phyloP scores from a whole-genome alignment of 805 yeast species.

The Schwanniomyces pseudopolymorphus region DNA sequence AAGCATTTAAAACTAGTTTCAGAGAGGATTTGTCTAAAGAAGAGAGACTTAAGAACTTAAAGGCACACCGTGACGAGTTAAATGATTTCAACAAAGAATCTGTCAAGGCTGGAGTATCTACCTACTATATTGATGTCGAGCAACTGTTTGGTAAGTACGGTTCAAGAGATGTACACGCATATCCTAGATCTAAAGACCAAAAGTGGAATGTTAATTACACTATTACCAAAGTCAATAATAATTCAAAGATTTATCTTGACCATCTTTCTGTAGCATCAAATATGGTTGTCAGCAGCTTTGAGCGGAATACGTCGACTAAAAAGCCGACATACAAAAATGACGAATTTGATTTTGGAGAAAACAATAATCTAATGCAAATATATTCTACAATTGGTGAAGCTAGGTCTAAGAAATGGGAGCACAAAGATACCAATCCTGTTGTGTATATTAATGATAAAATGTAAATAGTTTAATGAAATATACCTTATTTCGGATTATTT shows the following conservation, averaged over 20 bases:
- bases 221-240: conserved; percentile 12
- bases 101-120: conserved; percentile 16
- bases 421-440: conserved; percentile 20
- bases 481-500: not conserved
- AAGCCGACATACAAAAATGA: not conserved
- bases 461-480: not conserved
- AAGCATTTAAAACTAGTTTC: conserved; percentile 31
- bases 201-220: conserved; percentile 22
- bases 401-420: conserved; percentile 24
- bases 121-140: conserved; percentile 21
- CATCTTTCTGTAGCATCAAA: conserved; percentile 6
- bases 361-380: conserved; percentile 15
- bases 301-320: conserved; percentile 1
- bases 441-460: conserved; percentile 11
- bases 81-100: conserved; percentile 22
- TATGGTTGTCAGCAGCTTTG: conserved; percentile 6
- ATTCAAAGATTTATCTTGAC: conserved; percentile 10
- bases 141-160: conserved; percentile 17
- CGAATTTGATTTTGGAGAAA: not conserved
- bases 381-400: conserved; percentile 27
- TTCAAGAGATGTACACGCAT: conserved; percentile 15
- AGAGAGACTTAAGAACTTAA: conserved; percentile 22
- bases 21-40: conserved; percentile 21
- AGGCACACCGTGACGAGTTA: conserved; percentile 23
- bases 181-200: conserved; percentile 21